Evolutionary conservation across 225 moss, liverwort and hornwort species (phyloP), one percentile per base, ranked within the genome.

Genomic region (Physcomitrium patens): DNA sequence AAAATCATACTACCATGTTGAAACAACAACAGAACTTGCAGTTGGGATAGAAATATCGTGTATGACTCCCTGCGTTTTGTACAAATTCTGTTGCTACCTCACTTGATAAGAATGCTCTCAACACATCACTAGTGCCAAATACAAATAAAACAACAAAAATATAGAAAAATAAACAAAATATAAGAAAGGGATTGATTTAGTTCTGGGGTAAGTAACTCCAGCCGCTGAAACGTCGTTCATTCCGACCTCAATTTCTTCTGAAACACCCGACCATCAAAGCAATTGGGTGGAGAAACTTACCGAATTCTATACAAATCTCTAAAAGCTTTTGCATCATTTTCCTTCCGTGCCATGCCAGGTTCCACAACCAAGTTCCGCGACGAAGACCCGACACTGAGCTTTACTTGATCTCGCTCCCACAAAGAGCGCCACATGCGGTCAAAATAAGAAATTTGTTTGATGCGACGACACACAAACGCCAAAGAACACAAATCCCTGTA

Each of bases 401-500:
- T 64, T 7, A 53, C 76, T 68, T 49, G 73, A 24, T 88, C 85
- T 8, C 75, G 77, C 59, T 78, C 63, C 82, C 76, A 88, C 66
- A 85, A 19, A 41, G 63, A 16, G 16, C 72, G 75, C 88, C 88
- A 88, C 51, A 83, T 50, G 67, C 24, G 67, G 16, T 85, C 80
- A 76, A 37, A 10, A 0, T 80, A 63, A 20, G 85, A 78, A 1
- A 83, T 63, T 10, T 67, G 58, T 20, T 73, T 27, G 1, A 78
- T 66, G 3, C 85, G 78, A 48, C 80, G 88, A 42, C 78, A 81
- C 19, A 85, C 85, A 54, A 88, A 85, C 2, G 88, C 85, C 66
- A 88, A 46, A 59, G 83, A 63, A 52, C 78, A 85, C 56, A 88
- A 15, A 70, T 85, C 88, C 57, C 88, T 75, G 63, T 85, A 83